Evolutionary conservation across 805 yeast species (phyloP).

Genomic region (Phaffomyces opuntiae): DNA sequence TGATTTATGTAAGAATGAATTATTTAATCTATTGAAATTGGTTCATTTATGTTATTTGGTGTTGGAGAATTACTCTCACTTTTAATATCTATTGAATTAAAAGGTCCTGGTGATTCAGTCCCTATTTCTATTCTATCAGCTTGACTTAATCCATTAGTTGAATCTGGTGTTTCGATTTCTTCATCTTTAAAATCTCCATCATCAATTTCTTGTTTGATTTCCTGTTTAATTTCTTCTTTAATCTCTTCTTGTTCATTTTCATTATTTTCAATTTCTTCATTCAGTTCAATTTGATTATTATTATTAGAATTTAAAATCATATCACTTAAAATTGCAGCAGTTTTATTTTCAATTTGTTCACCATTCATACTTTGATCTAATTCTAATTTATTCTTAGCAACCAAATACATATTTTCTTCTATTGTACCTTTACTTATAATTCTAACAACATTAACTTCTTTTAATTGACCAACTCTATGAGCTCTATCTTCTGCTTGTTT

Average conservation of each 20-base stretch:
- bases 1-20: no score
- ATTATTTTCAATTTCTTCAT: neutral
- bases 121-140: neutral
- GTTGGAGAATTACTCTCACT: no score
- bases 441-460: slow-evolving; percentile 73
- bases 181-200: neutral
- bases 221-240: neutral
- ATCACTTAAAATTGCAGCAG: slow-evolving; percentile 29
- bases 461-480: slow-evolving; percentile 91
- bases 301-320: slow-evolving; percentile 30
- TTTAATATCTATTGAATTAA: no score
- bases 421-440: slow-evolving; percentile 68
- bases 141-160: neutral
- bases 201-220: neutral
- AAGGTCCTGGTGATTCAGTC: no score
- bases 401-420: slow-evolving; percentile 79
- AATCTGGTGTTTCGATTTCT: neutral
- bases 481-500: slow-evolving; percentile 98
- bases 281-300: slow-evolving; percentile 25
- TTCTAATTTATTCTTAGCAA: slow-evolving; percentile 88
- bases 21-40: slow-evolving; percentile 5
- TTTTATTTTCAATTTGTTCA: slow-evolving; percentile 22
- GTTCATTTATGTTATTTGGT: neutral
- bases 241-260: neutral
- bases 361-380: slow-evolving; percentile 46